These are phyloP conservation scores for Phlebopus sp. DNA, from an alignment of 1,284 basidiomycete genomes.

Conservation along the genomic window DNA sequence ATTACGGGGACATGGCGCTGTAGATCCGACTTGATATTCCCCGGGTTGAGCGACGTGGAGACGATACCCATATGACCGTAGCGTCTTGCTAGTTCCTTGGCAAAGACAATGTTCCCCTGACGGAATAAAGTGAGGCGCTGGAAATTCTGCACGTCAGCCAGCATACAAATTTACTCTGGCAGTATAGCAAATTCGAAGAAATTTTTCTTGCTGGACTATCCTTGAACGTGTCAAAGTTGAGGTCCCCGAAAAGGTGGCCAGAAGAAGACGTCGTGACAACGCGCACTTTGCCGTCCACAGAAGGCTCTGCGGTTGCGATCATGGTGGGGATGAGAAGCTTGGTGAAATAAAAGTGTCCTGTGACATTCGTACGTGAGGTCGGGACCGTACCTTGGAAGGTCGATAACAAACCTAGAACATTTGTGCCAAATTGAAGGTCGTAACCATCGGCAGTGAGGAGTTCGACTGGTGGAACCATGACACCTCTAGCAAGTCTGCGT, in stretches of 20 bases:
- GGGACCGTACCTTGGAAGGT: too few species aligned
- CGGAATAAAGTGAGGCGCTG: background rate
- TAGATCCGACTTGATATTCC: conserved; percentile 28
- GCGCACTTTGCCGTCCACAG: conserved; percentile 35
- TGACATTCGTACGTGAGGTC: too few species aligned
- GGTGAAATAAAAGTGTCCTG: conserved; percentile 50
- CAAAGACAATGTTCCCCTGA: conserved; percentile 25
- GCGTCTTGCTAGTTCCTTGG: conserved; percentile 22
- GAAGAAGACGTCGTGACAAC: conserved; percentile 44
- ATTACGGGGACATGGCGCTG: conserved; percentile 19
- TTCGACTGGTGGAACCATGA: conserved; percentile 47
- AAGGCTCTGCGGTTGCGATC: conserved; percentile 31
- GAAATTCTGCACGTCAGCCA: background rate
- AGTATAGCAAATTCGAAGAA: conserved; percentile 34
- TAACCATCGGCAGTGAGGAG: conserved; percentile 48
- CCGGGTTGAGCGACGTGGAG: conserved; percentile 25
- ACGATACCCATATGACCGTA: conserved; percentile 23
- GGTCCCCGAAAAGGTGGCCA: conserved; percentile 24
- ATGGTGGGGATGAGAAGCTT: conserved; percentile 45
- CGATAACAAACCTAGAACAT: conserved; percentile 38
- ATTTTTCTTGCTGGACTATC: conserved; percentile 36
- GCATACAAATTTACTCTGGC: conserved; percentile 45
- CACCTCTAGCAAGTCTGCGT: conserved; percentile 43
- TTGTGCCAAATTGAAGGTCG: conserved; percentile 59
- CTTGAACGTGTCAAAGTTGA: conserved; percentile 38